Percentiles rank a stretch among this genome's conserved stretches.
These are phyloP conservation scores for Neocucurbitaria cava DNA, from an alignment of 2,329 filamentous ascomycete species.

Conservation along the genomic window DNA sequence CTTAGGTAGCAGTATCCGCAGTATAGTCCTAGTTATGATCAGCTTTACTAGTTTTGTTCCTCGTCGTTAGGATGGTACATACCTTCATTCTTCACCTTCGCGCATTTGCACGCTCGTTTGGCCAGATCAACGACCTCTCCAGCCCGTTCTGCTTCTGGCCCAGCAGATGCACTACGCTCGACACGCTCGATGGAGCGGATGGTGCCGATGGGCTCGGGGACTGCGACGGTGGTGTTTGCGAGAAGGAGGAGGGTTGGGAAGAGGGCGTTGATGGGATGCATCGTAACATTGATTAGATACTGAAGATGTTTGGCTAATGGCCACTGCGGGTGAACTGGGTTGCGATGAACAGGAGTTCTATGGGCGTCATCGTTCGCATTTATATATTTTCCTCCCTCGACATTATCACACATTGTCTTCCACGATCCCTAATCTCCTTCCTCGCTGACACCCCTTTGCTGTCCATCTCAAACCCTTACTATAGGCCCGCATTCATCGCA, in stretches of 20 bases:
- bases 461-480: neutral
- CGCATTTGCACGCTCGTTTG: constrained; percentile 8
- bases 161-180: neutral
- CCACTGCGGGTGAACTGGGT: neutral
- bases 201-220: neutral
- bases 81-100: constrained; percentile 7
- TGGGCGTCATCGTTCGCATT: neutral
- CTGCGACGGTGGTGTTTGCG: neutral
- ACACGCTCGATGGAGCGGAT: neutral
- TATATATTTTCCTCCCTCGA: neutral
- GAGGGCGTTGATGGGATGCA: constrained; percentile 8
- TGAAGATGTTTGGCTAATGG: neutral
- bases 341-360: neutral
- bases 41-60: neutral
- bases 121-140: neutral
- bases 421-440: neutral
- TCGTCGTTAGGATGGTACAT: neutral
- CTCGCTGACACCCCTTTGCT: neutral
- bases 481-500: constrained; percentile 1
- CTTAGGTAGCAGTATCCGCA: neutral
- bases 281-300: too few species aligned
- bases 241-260: constrained; percentile 5
- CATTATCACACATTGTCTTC: neutral
- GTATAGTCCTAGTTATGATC: neutral
- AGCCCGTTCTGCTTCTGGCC: neutral